Base-by-base conservation (phyloP, 208 protist species). In the Acanthamoeba royreba region DNA sequence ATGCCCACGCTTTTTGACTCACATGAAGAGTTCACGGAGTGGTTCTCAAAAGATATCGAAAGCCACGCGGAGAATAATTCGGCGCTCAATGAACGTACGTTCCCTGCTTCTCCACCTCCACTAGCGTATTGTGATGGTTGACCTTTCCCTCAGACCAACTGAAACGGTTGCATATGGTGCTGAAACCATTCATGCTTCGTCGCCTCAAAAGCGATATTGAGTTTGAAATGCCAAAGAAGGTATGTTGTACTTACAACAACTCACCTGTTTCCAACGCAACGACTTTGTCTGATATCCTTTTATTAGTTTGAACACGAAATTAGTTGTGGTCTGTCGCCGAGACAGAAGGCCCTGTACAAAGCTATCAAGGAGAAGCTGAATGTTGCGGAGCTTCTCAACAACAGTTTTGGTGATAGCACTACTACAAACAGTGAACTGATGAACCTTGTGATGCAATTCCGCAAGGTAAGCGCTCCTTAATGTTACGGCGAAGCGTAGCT, bases 111-210 rank as follows among this genome's bases (percentile, higher is more conserved):
- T n/a, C 5, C 47, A 81, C 33, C 3, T 2, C 4, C 55, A 1
- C 86, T 15, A 9, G 17, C 15, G 2, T 92, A 15, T 17, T 22
- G n/a, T 42, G 55, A 72, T n/a, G 33, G 19, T 5, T 89, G 5
- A 7, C 0, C 38, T 0, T 15, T 15, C 25, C n/a, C 47, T n/a
- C 38, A 79, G 92, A 97, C 63, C 95, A 95, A 88, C 90, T 99
- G 9, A 91, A 96, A 53, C 96, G 98, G 0, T 92, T 99, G 49
- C 98, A 99, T 93, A 97, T 98, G 90, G 98, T 99, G 42, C 72
- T 98, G 0, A 95, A 97, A 93, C 99, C 99, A 1, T 99, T 99
- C 94, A 98, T 99, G 96, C 95, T 99, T 11, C 97, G 99, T 15
- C 97, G 99, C 47, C 96, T 98, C 1, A 99, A 99, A 95, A 96